These are phyloP conservation scores for Corylus americana DNA, from an alignment of 306 rosid genomes.

Conservation along the genomic window DNA sequence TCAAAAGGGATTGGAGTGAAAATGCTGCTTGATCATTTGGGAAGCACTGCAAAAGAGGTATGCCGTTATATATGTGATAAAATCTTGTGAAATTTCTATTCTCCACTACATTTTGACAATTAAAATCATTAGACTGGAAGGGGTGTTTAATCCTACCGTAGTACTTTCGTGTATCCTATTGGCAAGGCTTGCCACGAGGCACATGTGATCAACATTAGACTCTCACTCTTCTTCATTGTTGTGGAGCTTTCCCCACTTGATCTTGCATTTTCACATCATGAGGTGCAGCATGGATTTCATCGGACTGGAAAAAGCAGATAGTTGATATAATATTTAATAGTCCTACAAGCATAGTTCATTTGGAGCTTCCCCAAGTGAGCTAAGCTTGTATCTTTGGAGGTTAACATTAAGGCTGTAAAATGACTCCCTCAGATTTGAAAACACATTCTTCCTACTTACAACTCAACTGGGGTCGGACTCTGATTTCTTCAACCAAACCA, in stretches of 20 bases:
- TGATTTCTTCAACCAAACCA: no score
- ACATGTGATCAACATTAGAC: neutral
- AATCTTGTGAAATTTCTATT: neutral
- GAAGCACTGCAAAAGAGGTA: slow-evolving; percentile 74
- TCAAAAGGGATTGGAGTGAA: slow-evolving; percentile 86
- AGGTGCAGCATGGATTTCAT: neutral
- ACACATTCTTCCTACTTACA: no score
- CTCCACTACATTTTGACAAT: slow-evolving; percentile 10
- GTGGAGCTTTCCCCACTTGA: neutral
- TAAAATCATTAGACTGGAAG: neutral
- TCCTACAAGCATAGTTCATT: no score
- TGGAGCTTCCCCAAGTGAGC: neutral
- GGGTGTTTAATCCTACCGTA: neutral
- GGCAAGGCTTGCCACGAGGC: neutral
- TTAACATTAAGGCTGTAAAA: no score
- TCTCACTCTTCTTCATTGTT: neutral
- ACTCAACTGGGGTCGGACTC: no score
- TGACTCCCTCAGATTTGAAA: no score
- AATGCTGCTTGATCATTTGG: slow-evolving; percentile 84
- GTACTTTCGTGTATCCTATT: neutral
- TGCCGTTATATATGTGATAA: slow-evolving; percentile 3
- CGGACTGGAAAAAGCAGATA: neutral
- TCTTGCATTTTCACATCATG: neutral
- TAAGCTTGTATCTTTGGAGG: neutral
- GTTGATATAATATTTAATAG: neutral